Conservation (phyloP, 352 stramenopile species). For the Pythium phragmitis region DNA sequence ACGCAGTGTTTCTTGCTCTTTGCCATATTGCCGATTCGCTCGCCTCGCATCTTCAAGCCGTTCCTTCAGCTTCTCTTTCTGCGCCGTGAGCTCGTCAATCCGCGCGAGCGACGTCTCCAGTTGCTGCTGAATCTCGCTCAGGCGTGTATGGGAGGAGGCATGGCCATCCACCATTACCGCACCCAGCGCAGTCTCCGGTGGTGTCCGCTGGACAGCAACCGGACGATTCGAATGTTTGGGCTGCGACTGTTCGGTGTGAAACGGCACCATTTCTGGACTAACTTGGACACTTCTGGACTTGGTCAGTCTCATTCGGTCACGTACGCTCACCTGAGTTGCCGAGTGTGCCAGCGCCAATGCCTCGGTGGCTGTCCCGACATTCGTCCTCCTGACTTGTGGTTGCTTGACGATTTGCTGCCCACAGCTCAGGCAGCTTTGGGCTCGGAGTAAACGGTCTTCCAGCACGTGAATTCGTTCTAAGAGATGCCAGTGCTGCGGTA, state of each 20-base stretch:
- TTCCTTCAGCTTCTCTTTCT: constrained; percentile 33
- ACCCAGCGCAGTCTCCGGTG: neutral
- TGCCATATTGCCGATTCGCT: constrained; percentile 22
- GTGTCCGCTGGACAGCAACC: neutral
- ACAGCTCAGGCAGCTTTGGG: constrained; percentile 7
- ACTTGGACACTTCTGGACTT: constrained; percentile 12
- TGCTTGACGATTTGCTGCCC: neutral
- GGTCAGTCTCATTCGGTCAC: neutral
- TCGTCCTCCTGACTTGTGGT: neutral
- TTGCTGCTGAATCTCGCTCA: constrained; percentile 12
- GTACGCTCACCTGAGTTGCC: constrained; percentile 9
- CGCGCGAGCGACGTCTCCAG: constrained; percentile 22
- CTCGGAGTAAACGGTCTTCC: constrained; percentile 13
- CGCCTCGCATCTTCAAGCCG: constrained; percentile 30
- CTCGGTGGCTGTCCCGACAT: neutral
- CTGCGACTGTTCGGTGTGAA: constrained; percentile 4
- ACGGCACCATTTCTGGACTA: neutral
- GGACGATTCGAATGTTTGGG: neutral
- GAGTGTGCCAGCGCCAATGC: neutral
- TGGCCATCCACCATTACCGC: neutral
- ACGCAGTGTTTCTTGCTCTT: constrained; percentile 28
- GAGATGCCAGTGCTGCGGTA: neutral
- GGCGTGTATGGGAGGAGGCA: neutral
- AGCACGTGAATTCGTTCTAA: constrained; percentile 10
- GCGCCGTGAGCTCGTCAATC: constrained; percentile 27